phyloP scores from a whole-genome alignment of 2,329 filamentous ascomycete species.

The Aspergillus pseudotamarii region DNA sequence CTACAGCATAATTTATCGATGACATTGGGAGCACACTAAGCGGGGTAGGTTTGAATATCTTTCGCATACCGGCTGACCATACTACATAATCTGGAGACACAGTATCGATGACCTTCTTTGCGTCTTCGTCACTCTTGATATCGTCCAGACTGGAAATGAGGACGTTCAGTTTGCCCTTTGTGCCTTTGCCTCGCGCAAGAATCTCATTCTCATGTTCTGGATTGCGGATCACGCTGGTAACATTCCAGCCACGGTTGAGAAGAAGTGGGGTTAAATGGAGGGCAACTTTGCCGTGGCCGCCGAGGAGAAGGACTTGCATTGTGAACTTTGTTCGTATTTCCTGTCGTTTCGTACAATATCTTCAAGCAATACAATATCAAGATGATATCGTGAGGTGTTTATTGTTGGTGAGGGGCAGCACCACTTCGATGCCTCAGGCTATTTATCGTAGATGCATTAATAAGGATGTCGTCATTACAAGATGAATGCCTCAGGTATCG shows the following conservation, averaged over 20 bases:
- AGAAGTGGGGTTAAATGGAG: conserved; percentile 75
- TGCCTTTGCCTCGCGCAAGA: conserved; percentile 59
- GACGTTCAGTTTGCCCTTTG: conserved; percentile 67
- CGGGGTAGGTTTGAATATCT: conserved; percentile 9
- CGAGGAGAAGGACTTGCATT: conserved; percentile 69
- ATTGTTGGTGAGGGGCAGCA: neutral
- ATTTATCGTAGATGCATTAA: neutral
- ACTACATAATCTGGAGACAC: conserved; percentile 50
- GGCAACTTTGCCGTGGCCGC: conserved; percentile 79
- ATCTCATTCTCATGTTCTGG: conserved; percentile 68
- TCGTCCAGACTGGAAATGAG: conserved; percentile 73
- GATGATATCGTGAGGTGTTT: neutral
- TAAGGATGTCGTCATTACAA: conserved; percentile 3
- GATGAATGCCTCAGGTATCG: neutral
- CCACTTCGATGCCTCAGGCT: neutral
- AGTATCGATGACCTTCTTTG: conserved; percentile 59
- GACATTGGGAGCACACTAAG: conserved; percentile 1
- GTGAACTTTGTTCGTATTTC: conserved; percentile 2
- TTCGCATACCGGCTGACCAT: conserved; percentile 47
- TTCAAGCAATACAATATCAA: neutral
- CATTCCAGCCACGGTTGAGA: conserved; percentile 71
- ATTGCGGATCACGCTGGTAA: conserved; percentile 77
- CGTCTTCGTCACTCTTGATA: conserved; percentile 64
- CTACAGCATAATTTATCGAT: too few relatives aligned
- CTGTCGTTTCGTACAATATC: neutral